phyloP scores from a whole-genome alignment of 495 filamentous ascomycete species.

The Neurospora pannonica region DNA sequence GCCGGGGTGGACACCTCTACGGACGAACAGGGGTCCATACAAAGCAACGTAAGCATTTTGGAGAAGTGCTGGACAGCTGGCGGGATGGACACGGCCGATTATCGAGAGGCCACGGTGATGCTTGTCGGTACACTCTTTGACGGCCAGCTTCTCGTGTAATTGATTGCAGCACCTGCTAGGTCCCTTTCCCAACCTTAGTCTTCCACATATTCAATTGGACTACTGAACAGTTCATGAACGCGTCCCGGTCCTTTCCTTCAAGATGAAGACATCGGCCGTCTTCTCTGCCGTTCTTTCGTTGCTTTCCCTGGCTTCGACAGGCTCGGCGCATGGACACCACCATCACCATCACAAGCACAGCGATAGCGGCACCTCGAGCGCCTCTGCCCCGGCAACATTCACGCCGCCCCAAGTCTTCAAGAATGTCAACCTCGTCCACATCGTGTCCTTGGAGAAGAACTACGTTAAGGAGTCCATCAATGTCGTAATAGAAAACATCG shows the following conservation, averaged over 20 bases:
- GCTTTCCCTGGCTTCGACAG: conserved; percentile 28
- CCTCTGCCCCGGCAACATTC: conserved; percentile 57
- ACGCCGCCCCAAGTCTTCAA: conserved; percentile 83
- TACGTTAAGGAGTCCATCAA: conserved; percentile 87
- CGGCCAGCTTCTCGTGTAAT: neutral
- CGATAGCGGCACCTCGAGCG: conserved; percentile 26
- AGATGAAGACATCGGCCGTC: conserved; percentile 46
- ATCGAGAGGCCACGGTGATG: conserved; percentile 23
- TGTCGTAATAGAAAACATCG: conserved; percentile 84
- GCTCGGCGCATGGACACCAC: conserved; percentile 21
- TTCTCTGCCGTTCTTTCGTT: conserved; percentile 41
- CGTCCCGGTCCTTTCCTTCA: conserved; percentile 24
- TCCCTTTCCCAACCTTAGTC: neutral
- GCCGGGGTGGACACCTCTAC: neutral
- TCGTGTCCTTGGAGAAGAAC: conserved; percentile 84
- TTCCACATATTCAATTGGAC: conserved; percentile 8
- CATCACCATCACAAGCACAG: neutral
- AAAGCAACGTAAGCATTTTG: conserved; percentile 33
- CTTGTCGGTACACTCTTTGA: conserved; percentile 7
- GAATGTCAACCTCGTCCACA: conserved; percentile 82
- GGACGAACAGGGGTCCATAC: conserved; percentile 13
- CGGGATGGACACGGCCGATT: conserved; percentile 3
- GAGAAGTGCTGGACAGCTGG: conserved; percentile 12
- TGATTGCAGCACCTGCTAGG: neutral
- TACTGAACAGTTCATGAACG: conserved; percentile 27